Evolutionary conservation across 352 stramenopile species (phyloP), one percentile per base, ranked within the genome.

Genomic region (Phytophthora ramorum): DNA sequence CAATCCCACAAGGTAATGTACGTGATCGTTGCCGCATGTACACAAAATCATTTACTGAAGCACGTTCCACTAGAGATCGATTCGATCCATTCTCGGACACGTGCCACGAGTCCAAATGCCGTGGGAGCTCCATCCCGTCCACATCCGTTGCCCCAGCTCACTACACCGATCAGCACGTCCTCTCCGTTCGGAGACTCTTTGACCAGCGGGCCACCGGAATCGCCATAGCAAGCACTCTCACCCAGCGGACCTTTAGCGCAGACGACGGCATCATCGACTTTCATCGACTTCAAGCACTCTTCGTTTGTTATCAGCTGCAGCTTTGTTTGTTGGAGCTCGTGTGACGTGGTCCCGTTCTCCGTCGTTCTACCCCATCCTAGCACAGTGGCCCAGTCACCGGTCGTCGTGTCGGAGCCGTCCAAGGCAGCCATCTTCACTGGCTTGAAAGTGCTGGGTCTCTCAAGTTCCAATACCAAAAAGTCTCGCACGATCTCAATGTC

Each of bases 151-250:
- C 65, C 64, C 77, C 77, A 87, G 55, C 75, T 85, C 22, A 81
- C 72, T 6, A 90, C 38, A 2, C 81, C 78, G 7, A 90, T 34
- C 6, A 82, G 32, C 1, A 69, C 37, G 9, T 83, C 76, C 3
- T 55, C 47, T 17, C 2, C 24, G 28, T 1, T 10, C 16, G 9
- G 12, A n/a, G 47, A 32, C 38, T 71, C 55, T 4, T 73, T 26
- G 13, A 73, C 71, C 7, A 90, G 65, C 1, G 78, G 78, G 5
- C 74, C 78, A 6, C 81, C 78, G 4, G 78, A 88, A 63, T 88
- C 78, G 24, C 73, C 65, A 55, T 79, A 69, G 64, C 81, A 90
- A 35, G 81, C 10, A 78, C 49, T 90, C 63, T 13, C 30, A 37
- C 30, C 30, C 30, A 8, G 8, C 60, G 37, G 17, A 2, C 78